Evolutionary conservation across 345 rosid species (phyloP), one percentile per base, ranked within the genome.

Genomic region (Leavenworthia alabamica): DNA sequence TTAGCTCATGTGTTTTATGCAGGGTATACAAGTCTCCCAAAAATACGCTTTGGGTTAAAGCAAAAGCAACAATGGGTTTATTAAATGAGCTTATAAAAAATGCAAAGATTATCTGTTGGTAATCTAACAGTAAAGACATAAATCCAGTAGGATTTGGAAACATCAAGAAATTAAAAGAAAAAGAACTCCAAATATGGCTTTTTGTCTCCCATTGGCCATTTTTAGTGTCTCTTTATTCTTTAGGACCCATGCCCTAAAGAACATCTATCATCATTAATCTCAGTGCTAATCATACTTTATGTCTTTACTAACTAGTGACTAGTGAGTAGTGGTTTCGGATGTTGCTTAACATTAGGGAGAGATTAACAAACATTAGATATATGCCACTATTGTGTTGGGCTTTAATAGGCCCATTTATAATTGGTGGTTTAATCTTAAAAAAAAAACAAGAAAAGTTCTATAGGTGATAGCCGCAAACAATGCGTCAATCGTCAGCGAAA

Each of bases 141-240:
- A 43, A 60, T 17, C 26, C 6, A 10, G 36, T 16, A 14, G 14
- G 33, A 31, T 31, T 14, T 50, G 9, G 24, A 53, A 29, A 43
- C 20, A n/a, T 8, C 0, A 11, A 13, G 33, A 53, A 42, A 51
- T 17, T 26, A n/a, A 45, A 27, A 56, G 50, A 70, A 58, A 70
- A 48, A 63, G 59, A 62, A 55, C 58, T 62, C 52, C 22, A 58
- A 28, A 23, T 39, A 49, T 47, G 69, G 69, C 69, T 47, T 70
- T n/a, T 70, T 62, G 74, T 70, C 64, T 70, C 64, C 69, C 64
- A 56, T 63, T 56, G 31, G 41, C 64, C 68, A 35, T 14, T 40
- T 40, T 24, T 16, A 63, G 60, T 62, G 13, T 53, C 67, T 53
- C 67, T 60, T 43, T 33, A 43, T 33, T 17, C 53, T 24, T 35